Percentiles rank a stretch among this genome's conserved stretches.
Evolutionary conservation across 176 grass and related monocot genomes (phyloP).

Genomic region (Musa itinerans): DNA sequence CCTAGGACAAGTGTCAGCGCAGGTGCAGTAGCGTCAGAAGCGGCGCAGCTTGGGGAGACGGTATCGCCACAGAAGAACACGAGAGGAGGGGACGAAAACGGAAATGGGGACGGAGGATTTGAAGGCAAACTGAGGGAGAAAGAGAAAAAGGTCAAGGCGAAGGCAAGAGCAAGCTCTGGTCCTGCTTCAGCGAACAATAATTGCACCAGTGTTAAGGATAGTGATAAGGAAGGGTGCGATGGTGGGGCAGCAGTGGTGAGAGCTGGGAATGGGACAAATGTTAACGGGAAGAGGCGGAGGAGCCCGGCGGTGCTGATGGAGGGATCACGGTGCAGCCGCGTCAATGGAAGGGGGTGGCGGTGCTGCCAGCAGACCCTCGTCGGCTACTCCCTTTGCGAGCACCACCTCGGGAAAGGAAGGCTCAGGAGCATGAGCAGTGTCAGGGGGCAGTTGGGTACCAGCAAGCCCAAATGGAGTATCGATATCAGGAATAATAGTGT

Average conservation of each 20-base stretch:
- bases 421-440: constrained; percentile 19
- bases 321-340: constrained; percentile 88
- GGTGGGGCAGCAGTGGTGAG: too few species aligned
- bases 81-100: background rate
- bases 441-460: constrained; percentile 46
- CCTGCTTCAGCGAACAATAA: too few species aligned
- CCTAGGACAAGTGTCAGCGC: constrained; percentile 2
- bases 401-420: constrained; percentile 90
- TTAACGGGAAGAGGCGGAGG: constrained; percentile 22
- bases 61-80: background rate
- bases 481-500: background rate
- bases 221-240: too few species aligned
- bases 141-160: constrained; percentile 13
- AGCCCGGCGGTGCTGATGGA: constrained; percentile 42
- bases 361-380: constrained; percentile 81
- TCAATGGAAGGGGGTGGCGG: constrained; percentile 90
- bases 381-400: constrained; percentile 86
- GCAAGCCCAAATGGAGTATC: constrained; percentile 26
- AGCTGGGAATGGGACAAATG: too few species aligned
- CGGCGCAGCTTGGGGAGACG: background rate
- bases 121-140: constrained; percentile 7
- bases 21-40: background rate
- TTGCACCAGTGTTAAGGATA: too few species aligned
- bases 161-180: background rate
- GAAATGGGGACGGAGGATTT: background rate